A percentile compares a stretch with the other conserved stretches of the same genome.
These are phyloP conservation scores for Coemansia sp. DNA, from an alignment of 192 early-diverging fungal genomes.

Conservation along the genomic window DNA sequence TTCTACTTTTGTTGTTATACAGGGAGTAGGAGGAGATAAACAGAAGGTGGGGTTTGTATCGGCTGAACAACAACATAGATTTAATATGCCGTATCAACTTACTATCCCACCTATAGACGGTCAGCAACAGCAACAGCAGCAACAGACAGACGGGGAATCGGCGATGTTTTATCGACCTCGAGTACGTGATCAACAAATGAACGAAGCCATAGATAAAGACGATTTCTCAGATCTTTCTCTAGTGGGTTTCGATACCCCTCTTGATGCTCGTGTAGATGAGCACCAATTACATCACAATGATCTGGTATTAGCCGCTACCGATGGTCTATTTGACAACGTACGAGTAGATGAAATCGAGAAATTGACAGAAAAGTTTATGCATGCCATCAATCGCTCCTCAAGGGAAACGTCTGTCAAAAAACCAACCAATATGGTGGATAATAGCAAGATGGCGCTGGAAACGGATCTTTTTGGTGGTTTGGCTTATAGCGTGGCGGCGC, in stretches of 20 bases:
- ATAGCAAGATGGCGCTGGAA: not conserved
- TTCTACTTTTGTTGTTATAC: slow-evolving; percentile 43
- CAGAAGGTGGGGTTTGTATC: slow-evolving; percentile 19
- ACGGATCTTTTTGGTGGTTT: slow-evolving; percentile 51
- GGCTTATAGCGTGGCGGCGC: slow-evolving; percentile 46
- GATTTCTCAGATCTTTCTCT: slow-evolving; percentile 35
- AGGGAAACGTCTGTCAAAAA: not conserved
- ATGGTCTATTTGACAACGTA: slow-evolving; percentile 56
- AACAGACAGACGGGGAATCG: slow-evolving; percentile 5
- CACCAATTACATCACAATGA: slow-evolving; percentile 37
- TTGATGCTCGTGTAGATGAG: slow-evolving; percentile 27
- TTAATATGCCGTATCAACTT: slow-evolving; percentile 56
- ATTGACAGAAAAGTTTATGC: slow-evolving; percentile 47
- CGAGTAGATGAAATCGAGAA: slow-evolving; percentile 49
- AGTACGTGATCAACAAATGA: not conserved
- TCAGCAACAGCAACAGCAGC: slow-evolving; percentile 5
- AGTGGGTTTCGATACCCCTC: slow-evolving; percentile 43
- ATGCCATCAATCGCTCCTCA: slow-evolving; percentile 19
- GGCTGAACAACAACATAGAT: slow-evolving; percentile 53
- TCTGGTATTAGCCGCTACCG: slow-evolving; percentile 49
- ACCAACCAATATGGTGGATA: not conserved
- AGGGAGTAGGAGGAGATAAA: slow-evolving; percentile 8
- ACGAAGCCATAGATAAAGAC: slow-evolving; percentile 27
- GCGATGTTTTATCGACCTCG: slow-evolving; percentile 50
- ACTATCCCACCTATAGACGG: slow-evolving; percentile 38